phyloP scores from a whole-genome alignment of 352 stramenopile genomes.

The Pythium guiyangense region DNA sequence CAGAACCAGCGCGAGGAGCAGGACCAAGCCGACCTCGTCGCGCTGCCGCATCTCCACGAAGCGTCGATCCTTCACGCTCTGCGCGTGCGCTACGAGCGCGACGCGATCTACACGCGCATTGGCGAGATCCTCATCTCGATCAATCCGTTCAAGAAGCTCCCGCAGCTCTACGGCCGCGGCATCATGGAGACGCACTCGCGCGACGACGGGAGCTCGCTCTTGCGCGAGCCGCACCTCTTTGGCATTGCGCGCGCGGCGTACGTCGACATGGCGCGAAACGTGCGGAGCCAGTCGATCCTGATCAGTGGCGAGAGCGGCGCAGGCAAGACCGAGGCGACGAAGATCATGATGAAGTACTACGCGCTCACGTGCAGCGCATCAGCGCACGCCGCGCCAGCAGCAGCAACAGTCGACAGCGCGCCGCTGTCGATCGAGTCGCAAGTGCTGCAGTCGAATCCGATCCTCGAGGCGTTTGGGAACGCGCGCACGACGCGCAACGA shows the following conservation, averaged over 20 bases:
- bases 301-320: constrained; percentile 85
- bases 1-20: constrained; percentile 61
- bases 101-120: constrained; percentile 86
- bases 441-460: constrained; percentile 89
- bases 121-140: constrained; percentile 86
- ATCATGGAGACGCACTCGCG: constrained; percentile 46
- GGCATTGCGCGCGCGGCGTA: constrained; percentile 70
- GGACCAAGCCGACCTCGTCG: constrained; percentile 71
- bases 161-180: constrained; percentile 55
- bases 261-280: constrained; percentile 61
- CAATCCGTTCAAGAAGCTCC: constrained; percentile 79
- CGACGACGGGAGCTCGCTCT: constrained; percentile 14
- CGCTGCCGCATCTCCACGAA: constrained; percentile 82
- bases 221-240: constrained; percentile 60
- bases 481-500: constrained; percentile 86
- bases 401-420: background rate
- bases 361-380: constrained; percentile 56
- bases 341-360: constrained; percentile 90
- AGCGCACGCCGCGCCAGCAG: constrained; percentile 7
- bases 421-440: constrained; percentile 66
- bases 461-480: constrained; percentile 90
- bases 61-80: constrained; percentile 81
- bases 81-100: constrained; percentile 64
- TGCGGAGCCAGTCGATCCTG: constrained; percentile 75
- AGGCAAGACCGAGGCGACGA: constrained; percentile 88